Evolutionary conservation across 2,329 filamentous ascomycete species (phyloP).

Genomic region (Xylariaceae sp.): DNA sequence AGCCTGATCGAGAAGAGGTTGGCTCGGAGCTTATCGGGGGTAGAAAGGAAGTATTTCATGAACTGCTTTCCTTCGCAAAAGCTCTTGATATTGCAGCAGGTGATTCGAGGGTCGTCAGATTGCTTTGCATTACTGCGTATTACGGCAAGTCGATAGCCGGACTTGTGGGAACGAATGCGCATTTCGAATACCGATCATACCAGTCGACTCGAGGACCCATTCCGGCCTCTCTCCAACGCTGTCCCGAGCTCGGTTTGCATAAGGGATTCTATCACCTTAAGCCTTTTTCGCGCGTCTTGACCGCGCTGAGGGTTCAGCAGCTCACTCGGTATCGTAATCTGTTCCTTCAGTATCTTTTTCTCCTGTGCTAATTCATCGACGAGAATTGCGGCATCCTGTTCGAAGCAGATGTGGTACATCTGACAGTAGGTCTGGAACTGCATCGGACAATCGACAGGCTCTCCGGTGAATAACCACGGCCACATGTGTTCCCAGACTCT

Average conservation of each 20-base stretch:
- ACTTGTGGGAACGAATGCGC: conserved; percentile 5
- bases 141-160: too few relatives aligned
- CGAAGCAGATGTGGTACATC: conserved; percentile 34
- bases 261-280: conserved; percentile 21
- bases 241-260: conserved; percentile 16
- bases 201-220: conserved; percentile 4
- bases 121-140: too few relatives aligned
- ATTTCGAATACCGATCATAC: conserved; percentile 1
- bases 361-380: conserved; percentile 20
- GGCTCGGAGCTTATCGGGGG: too few relatives aligned
- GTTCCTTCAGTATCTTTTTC: conserved; percentile 15
- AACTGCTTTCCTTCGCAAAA: too few relatives aligned
- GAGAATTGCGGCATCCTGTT: conserved; percentile 13
- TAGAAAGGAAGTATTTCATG: too few relatives aligned
- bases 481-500: conserved; percentile 35
- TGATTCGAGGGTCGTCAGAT: too few relatives aligned
- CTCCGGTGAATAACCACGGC: conserved; percentile 29
- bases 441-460: conserved; percentile 43
- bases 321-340: conserved; percentile 18
- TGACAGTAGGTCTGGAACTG: conserved; percentile 31
- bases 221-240: conserved; percentile 17
- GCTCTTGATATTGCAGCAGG: too few relatives aligned
- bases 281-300: conserved; percentile 15
- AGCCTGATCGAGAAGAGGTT: too few relatives aligned
- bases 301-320: conserved; percentile 19